phyloP scores from a whole-genome alignment of 805 yeast genomes.

The Torulaspora maleeae region DNA sequence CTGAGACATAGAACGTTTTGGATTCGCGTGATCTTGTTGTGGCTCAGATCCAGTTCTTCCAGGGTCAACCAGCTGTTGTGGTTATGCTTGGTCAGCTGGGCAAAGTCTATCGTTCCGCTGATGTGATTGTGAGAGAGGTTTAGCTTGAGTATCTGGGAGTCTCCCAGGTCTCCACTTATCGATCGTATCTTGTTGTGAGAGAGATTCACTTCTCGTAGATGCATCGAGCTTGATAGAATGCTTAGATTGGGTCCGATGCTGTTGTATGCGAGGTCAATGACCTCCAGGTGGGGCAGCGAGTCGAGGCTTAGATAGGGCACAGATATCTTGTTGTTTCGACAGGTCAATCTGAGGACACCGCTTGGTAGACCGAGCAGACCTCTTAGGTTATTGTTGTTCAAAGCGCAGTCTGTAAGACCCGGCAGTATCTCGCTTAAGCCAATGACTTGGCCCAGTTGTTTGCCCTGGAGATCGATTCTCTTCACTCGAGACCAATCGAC shows the following conservation, averaged over 20 bases:
- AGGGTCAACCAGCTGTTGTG: slow-evolving; percentile 20
- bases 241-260: slow-evolving; percentile 15
- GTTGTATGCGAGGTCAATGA: slow-evolving; percentile 24
- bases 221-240: slow-evolving; percentile 15
- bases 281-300: slow-evolving; percentile 20
- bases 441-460: slow-evolving; percentile 15
- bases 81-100: slow-evolving; percentile 14
- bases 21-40: slow-evolving; percentile 22
- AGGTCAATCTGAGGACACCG: slow-evolving; percentile 11
- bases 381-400: slow-evolving; percentile 22
- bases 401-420: slow-evolving; percentile 17
- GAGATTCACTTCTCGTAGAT: slow-evolving; percentile 21
- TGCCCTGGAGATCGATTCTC: slow-evolving; percentile 12
- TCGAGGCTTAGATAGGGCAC: slow-evolving; percentile 18
- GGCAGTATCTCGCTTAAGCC: slow-evolving; percentile 27
- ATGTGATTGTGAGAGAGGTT: slow-evolving; percentile 24
- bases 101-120: slow-evolving; percentile 26
- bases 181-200: slow-evolving; percentile 24
- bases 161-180: slow-evolving; percentile 19
- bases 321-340: slow-evolving; percentile 20
- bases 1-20: slow-evolving; percentile 21
- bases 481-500: slow-evolving; percentile 11
- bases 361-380: slow-evolving; percentile 22
- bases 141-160: slow-evolving; percentile 17
- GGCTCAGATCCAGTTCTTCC: slow-evolving; percentile 23